A percentile compares a stretch with the other conserved stretches of the same genome.
phyloP scores from a whole-genome alignment of 352 stramenopile species.

The Globisporangium echinulatum region DNA sequence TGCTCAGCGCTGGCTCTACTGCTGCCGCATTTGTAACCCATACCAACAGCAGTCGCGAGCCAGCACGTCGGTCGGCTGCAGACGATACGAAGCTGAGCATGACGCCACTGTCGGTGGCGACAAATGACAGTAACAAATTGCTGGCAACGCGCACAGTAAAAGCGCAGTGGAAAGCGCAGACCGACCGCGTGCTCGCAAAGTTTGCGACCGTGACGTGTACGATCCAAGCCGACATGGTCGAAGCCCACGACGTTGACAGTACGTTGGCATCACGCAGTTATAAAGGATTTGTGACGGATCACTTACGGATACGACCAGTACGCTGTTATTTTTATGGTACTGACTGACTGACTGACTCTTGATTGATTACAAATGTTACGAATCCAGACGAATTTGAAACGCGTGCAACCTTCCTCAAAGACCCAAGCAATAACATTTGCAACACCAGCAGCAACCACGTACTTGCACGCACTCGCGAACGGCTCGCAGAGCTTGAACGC shows the following conservation, averaged over 20 bases:
- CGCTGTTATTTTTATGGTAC: no score
- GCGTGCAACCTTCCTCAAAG: no score
- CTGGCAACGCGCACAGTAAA: slow-evolving; percentile 34
- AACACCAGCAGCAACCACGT: slow-evolving; percentile 30
- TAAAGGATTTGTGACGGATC: background rate
- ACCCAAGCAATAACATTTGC: slow-evolving; percentile 8
- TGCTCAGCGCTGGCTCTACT: slow-evolving; percentile 19
- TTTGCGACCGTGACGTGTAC: slow-evolving; percentile 62
- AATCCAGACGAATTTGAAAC: slow-evolving; percentile 22
- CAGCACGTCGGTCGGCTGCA: no score
- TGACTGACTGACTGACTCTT: background rate
- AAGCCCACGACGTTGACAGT: slow-evolving; percentile 66
- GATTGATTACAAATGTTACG: background rate
- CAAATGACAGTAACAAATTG: background rate
- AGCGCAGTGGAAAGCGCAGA: slow-evolving; percentile 58
- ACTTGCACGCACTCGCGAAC: slow-evolving; percentile 62
- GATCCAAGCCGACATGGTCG: slow-evolving; percentile 75
- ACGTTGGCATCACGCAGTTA: slow-evolving; percentile 6
- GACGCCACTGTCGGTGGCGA: background rate
- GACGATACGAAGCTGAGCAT: no score
- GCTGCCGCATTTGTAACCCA: background rate
- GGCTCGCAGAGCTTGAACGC: slow-evolving; percentile 59
- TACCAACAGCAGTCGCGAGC: background rate
- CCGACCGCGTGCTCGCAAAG: slow-evolving; percentile 55
- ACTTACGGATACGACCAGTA: background rate